Conservation (phyloP, 2,329 filamentous ascomycete genomes). For the Neonectria ditissima region DNA sequence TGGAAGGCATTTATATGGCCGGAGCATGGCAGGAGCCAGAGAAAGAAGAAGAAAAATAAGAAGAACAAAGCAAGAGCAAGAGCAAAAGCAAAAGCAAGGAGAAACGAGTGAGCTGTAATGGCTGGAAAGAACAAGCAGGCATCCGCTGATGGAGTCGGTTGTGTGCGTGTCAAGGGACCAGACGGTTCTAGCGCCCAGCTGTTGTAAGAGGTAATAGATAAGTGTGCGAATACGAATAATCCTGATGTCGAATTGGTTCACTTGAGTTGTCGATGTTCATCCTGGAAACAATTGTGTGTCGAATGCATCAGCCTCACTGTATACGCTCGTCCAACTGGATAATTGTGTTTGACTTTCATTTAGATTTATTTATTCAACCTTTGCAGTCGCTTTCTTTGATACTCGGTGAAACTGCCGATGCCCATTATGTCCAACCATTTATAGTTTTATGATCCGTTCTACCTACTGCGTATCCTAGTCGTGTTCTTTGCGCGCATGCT, state of each 20-base stretch:
- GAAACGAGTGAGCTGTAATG: slow-evolving; percentile 3
- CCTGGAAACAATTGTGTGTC: not conserved
- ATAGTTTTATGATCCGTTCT: not conserved
- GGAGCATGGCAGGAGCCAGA: slow-evolving; percentile 7
- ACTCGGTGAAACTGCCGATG: no score
- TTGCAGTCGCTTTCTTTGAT: no score
- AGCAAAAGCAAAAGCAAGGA: slow-evolving; percentile 11
- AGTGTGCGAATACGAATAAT: slow-evolving; percentile 25
- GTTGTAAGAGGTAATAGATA: slow-evolving; percentile 30
- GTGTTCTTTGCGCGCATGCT: not conserved
- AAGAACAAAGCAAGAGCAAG: slow-evolving; percentile 4
- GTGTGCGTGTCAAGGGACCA: slow-evolving; percentile 2
- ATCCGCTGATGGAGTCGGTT: slow-evolving; percentile 22
- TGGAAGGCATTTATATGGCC: slow-evolving; percentile 6
- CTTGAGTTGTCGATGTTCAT: not conserved
- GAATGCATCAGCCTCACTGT: not conserved
- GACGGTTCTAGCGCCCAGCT: slow-evolving; percentile 14
- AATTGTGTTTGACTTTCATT: not conserved
- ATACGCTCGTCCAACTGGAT: no score
- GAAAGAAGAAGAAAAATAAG: slow-evolving; percentile 15
- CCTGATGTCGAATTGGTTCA: not conserved
- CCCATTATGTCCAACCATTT: not conserved
- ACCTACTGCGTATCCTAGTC: not conserved
- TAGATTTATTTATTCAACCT: no score
- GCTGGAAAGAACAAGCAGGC: slow-evolving; percentile 18